Base-by-base conservation (phyloP, 352 stramenopile genomes). In the Thraustotheca clavata region DNA sequence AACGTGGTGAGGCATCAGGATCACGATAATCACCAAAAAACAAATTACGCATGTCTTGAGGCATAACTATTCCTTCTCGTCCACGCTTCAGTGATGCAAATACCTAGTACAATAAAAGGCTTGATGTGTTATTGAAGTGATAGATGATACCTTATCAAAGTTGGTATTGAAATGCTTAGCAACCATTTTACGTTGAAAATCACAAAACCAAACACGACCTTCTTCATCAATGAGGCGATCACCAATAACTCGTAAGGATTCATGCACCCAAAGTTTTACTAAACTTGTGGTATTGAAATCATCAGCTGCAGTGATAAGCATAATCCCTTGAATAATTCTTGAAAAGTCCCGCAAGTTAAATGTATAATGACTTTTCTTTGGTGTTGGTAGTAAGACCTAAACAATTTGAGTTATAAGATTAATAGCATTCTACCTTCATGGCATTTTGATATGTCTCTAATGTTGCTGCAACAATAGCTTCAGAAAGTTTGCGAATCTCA, bases 301-400 rank as follows among this genome's bases (percentile, higher is more conserved):
- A 12, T 96, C 88, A 34, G 73, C 91, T 0, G 87, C 74, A 4
- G 83, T 76, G 3, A 96, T 84, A 14, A 98, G 74, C 76, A 98
- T 91, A 27, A 98, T 88, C 29, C 93, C 92, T 60, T 98, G 92
- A 6, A 98, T 83, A 34, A 98, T 90, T 43, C 91, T 75, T 33
- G 83, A 89, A 59, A 98, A 97, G 68, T 98, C 93, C 5, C 93
- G 82, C 50, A 98, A 65, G 48, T 98, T 98, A 73, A 98, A 98
- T 16, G 92, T 98, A 74, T 98, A 98, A 74, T 98, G 94, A 16
- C 84, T 96, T 74, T 98, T 98, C 27, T 91, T 89, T 0, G 94
- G 94, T 12, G 94, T 98, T 27, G 93, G 91, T 3, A 98, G 77
- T 31, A 98, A 72, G 26, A 77, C 69, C 60, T 62, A 50, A 9